phyloP scores from a whole-genome alignment of 2,329 filamentous ascomycete genomes.

The Thermomyces lanuginosus region DNA sequence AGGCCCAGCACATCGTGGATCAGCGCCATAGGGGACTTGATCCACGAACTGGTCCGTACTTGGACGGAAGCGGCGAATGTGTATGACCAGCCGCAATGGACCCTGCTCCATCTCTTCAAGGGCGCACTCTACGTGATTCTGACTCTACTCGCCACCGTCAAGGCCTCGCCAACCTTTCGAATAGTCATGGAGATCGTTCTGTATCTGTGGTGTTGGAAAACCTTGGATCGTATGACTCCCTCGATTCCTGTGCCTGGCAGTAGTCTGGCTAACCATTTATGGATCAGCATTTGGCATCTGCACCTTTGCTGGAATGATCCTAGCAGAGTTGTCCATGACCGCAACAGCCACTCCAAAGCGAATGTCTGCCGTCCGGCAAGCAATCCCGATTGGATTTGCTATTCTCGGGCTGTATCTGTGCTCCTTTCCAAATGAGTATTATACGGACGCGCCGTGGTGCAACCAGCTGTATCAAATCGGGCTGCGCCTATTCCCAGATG shows the following conservation, averaged over 20 bases:
- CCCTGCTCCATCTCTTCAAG: slow-evolving; percentile 37
- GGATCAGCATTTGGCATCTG: slow-evolving; percentile 37
- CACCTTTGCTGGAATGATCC: slow-evolving; percentile 46
- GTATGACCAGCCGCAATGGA: slow-evolving; percentile 46
- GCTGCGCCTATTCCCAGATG: slow-evolving; percentile 13
- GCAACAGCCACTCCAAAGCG: slow-evolving; percentile 33
- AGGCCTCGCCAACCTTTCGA: slow-evolving; percentile 34
- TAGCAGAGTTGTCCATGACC: slow-evolving; percentile 40
- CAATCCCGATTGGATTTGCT: slow-evolving; percentile 36
- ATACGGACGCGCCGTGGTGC: slow-evolving; percentile 41
- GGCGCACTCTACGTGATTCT: slow-evolving; percentile 41
- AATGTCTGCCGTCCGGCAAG: slow-evolving; percentile 27
- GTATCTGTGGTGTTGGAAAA: slow-evolving; percentile 30
- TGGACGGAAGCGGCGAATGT: slow-evolving; percentile 36
- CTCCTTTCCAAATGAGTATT: slow-evolving; percentile 42
- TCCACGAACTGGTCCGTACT: slow-evolving; percentile 33
- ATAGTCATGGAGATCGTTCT: slow-evolving; percentile 32
- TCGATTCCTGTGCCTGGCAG: slow-evolving; percentile 19
- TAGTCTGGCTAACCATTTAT: slow-evolving; percentile 5
- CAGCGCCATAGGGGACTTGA: slow-evolving; percentile 29
- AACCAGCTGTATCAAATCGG: slow-evolving; percentile 9
- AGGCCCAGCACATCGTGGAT: slow-evolving; percentile 24
- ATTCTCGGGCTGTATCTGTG: slow-evolving; percentile 40
- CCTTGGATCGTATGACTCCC: too few relatives aligned
- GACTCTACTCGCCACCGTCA: slow-evolving; percentile 36